phyloP scores from a whole-genome alignment of 192 early-diverging fungal genomes.

The Linnemannia exigua region DNA sequence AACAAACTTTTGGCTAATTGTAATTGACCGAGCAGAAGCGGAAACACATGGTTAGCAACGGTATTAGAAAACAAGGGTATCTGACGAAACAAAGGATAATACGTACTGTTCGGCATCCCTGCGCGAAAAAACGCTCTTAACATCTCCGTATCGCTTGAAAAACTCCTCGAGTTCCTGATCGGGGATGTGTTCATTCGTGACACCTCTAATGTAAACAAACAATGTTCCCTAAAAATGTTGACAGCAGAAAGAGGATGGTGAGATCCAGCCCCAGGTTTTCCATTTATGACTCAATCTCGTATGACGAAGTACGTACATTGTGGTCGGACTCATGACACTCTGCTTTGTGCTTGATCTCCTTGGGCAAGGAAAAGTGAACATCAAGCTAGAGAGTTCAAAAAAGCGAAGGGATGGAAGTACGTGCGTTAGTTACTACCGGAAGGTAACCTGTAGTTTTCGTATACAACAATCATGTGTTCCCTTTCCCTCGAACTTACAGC shows the following conservation, averaged over 20 bases:
- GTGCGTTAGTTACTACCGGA: too few species aligned
- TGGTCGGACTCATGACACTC: conserved; percentile 60
- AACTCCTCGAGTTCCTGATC: conserved; percentile 55
- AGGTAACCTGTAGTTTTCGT: too few species aligned
- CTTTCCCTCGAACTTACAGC: conserved; percentile 21
- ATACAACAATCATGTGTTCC: background rate
- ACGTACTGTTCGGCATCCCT: conserved; percentile 18
- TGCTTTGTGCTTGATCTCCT: conserved; percentile 54
- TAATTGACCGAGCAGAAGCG: too few species aligned
- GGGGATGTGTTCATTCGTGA: conserved; percentile 24
- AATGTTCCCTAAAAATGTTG: conserved; percentile 60
- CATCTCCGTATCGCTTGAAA: conserved; percentile 63
- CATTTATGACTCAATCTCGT: background rate
- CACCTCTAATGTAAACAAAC: conserved; percentile 58
- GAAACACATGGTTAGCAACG: too few species aligned
- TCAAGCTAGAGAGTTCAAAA: conserved; percentile 51
- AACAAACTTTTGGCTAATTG: conserved; percentile 12
- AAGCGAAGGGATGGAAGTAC: too few species aligned
- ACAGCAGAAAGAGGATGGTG: background rate
- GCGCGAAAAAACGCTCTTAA: conserved; percentile 57
- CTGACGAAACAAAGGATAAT: background rate
- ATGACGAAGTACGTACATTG: conserved; percentile 50
- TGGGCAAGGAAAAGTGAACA: conserved; percentile 67
- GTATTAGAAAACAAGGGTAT: too few species aligned
- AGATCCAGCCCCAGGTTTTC: background rate